These are phyloP conservation scores for Bondarzewia mesenterica DNA, from an alignment of 1,284 basidiomycete genomes.

Conservation along the genomic window DNA sequence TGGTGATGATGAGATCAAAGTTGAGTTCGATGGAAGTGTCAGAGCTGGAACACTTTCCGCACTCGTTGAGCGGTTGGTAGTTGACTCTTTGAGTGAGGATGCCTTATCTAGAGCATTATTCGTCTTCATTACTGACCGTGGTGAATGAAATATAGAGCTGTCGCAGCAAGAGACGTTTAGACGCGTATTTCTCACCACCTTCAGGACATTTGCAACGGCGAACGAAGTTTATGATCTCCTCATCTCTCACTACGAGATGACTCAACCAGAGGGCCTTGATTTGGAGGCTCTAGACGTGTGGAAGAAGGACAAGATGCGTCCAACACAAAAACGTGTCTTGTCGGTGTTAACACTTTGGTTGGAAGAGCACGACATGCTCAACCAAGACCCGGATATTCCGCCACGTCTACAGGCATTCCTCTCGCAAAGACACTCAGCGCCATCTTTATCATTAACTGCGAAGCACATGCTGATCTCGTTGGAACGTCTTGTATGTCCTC, in stretches of 20 bases:
- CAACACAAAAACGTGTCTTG: conserved; percentile 49
- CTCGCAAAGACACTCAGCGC: conserved; percentile 31
- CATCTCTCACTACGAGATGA: conserved; percentile 53
- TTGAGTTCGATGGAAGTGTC: conserved; percentile 50
- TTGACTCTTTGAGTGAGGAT: conserved; percentile 44
- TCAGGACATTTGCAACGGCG: conserved; percentile 68
- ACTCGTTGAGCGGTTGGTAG: conserved; percentile 62
- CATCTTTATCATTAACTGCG: conserved; percentile 37
- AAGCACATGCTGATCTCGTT: conserved; percentile 43
- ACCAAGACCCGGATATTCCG: conserved; percentile 57
- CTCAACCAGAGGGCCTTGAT: conserved; percentile 40
- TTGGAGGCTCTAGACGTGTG: conserved; percentile 53
- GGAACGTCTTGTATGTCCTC: conserved; percentile 41
- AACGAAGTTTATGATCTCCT: conserved; percentile 62
- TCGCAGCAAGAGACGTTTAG: conserved; percentile 46
- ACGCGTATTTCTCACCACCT: conserved; percentile 70
- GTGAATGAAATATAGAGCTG: conserved; percentile 16
- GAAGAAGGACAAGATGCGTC: conserved; percentile 51
- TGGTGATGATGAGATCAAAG: conserved; percentile 42
- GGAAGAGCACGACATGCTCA: conserved; percentile 47
- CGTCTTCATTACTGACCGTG: not conserved
- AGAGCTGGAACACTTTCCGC: conserved; percentile 61
- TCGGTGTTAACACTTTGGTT: conserved; percentile 53
- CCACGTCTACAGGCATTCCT: conserved; percentile 50
- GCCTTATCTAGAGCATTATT: not conserved